phyloP scores from a whole-genome alignment of 140 eudicot genomes.

The Senecio squalidus region DNA sequence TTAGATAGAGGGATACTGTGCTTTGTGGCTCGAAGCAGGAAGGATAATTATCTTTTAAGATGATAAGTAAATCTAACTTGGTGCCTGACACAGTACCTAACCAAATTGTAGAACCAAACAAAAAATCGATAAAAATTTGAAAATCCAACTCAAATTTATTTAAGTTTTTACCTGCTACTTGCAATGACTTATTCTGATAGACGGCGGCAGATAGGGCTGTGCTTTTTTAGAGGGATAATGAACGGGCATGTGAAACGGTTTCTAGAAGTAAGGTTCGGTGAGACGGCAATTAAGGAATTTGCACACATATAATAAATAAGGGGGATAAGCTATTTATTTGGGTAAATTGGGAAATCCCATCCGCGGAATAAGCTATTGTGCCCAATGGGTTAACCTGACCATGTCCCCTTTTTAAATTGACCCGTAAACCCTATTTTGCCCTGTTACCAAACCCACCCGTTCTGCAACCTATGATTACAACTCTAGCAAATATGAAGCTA shows the following conservation, averaged over 20 bases:
- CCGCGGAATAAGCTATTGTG: neutral
- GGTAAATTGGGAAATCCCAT: no score
- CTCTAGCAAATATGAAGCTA: neutral
- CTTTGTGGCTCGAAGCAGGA: neutral
- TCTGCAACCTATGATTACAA: conserved; percentile 6
- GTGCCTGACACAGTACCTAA: neutral
- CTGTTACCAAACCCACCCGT: neutral
- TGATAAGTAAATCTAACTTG: conserved; percentile 3
- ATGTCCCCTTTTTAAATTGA: neutral
- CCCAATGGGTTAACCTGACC: neutral
- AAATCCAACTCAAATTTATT: no score
- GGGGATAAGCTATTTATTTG: neutral
- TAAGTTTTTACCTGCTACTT: conserved; percentile 11
- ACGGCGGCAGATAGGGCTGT: neutral
- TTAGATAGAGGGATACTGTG: conserved; percentile 4
- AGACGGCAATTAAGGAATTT: neutral
- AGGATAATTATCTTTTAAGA: neutral
- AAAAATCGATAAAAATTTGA: no score
- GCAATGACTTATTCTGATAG: neutral
- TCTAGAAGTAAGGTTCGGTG: neutral
- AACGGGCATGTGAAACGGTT: neutral
- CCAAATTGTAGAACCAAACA: no score
- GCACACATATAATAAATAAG: neutral
- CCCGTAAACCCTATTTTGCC: neutral
- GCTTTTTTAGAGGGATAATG: neutral